Base-by-base conservation (phyloP, 23 red algal species). In the Gracilaria vermiculophylla region DNA sequence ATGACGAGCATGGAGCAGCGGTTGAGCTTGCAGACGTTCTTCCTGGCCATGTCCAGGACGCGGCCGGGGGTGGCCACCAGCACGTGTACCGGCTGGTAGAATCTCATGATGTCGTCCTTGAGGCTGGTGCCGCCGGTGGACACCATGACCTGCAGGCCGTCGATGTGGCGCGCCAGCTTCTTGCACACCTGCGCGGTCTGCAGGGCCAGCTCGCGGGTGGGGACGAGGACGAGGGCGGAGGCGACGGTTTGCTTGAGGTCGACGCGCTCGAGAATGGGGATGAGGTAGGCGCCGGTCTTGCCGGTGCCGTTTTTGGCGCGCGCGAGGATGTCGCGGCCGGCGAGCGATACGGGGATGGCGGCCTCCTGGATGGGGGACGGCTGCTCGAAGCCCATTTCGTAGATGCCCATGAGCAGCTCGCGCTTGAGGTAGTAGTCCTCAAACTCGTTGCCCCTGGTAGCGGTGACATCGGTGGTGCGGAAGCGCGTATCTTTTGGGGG, bases 271-370 rank as follows among this genome's bases (percentile, higher is more conserved):
- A 98, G 76, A 31, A 95, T 84, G 25, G 96, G 96, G 56, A 98
- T 95, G 33, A 98, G 77, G 25, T 93, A 98, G 32, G 96, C 96
- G 35, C 88, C 96, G 17, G 92, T 98, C 69, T 98, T 98, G 3
- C 96, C 96, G 33, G 96, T 98, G 43, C 96, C 96, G 76, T 98
- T 98, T 72, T 98, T 98, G 25, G 96, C 96, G 44, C 96, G 92
- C 10, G 96, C 96, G 7, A 98, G 78, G 53, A 98, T 93, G 71
- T 98, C 96, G 21, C 96, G 89, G 9, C 96, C 96, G 45, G 92
- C 96, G 19, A 98, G 83, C 5, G 96, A 90, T 12, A 98, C 92
- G 27, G 96, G 96, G 25, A 98, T 94, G 45, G 96, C 96, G 57
- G 86, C 91, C 85, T 98, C 96, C 33, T 98, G 96, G 39, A 98